Conservation (phyloP, 495 filamentous ascomycete genomes). For the Aspergillus sparsus region DNA sequence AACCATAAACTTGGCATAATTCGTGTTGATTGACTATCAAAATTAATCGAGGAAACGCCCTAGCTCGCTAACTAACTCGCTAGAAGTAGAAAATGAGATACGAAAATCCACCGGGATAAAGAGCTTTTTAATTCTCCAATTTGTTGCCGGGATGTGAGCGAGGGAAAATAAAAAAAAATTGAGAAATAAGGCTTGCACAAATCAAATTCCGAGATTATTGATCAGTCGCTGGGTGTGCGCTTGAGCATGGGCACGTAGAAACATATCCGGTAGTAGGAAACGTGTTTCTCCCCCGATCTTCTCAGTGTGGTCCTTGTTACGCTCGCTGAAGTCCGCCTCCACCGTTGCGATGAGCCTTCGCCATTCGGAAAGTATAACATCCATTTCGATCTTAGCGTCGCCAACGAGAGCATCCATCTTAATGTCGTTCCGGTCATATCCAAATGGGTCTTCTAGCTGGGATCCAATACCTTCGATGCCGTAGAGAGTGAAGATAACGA, state of each 20-base stretch:
- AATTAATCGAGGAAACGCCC: no score
- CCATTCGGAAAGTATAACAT: slow-evolving; percentile 67
- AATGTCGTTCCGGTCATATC: slow-evolving; percentile 74
- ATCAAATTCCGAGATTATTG: neutral
- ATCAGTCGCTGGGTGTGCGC: neutral
- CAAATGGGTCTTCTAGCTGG: slow-evolving; percentile 76
- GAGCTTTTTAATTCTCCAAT: no score
- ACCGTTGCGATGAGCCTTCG: slow-evolving; percentile 30
- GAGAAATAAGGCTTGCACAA: neutral
- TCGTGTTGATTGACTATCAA: no score
- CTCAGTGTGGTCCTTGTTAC: neutral
- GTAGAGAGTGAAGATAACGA: slow-evolving; percentile 74
- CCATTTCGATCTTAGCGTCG: slow-evolving; percentile 64
- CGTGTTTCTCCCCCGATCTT: slow-evolving; percentile 5
- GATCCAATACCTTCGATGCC: slow-evolving; percentile 74
- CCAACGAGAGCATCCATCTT: slow-evolving; percentile 75
- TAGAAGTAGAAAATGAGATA: no score
- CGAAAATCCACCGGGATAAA: no score
- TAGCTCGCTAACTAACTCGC: no score
- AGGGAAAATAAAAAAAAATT: no score
- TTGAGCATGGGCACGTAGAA: slow-evolving; percentile 27
- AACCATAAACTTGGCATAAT: no score
- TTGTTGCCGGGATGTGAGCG: no score
- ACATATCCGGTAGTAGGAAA: slow-evolving; percentile 41
- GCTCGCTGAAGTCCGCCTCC: slow-evolving; percentile 2